Evolutionary conservation across 2,329 filamentous ascomycete species (phyloP), one percentile per base, ranked within the genome.

Genomic region (Metarhizium humberi): DNA sequence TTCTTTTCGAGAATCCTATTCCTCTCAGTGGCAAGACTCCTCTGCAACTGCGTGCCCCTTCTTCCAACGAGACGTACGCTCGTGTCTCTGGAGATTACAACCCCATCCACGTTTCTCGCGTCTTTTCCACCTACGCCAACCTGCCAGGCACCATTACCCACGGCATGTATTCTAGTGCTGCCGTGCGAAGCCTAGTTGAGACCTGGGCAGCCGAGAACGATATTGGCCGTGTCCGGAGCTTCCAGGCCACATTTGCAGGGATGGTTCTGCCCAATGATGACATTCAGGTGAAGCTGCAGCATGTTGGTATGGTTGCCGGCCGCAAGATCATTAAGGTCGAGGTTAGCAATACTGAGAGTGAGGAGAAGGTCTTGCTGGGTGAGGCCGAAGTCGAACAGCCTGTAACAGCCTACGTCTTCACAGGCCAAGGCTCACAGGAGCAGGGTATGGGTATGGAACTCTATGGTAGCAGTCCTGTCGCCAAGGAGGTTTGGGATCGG

Each of bases 381-480:
- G 92, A 97, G 74, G 94, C 94, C 30, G 94, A 99, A 73, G 90
- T 99, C 56, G 94, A 99, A 74, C 94, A 99, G 71, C 95, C 95
- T 7, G 90, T 94, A 38, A 95, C 92, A 2, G 87, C 94, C 5
- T 99, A 99, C 66, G 90, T 99, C 63, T 99, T 99, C 74, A 99
- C 95, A 60, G 94, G 94, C 55, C 94, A 99, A 73, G 94, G 94
- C 64, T 96, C 92, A 52, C 95, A 99, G 73, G 94, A 99, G 73
- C 94, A 99, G 72, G 94, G 94, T 59, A 99, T 99, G 94, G 94
- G 94, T 74, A 99, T 99, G 94, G 94, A 97, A 67, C 80, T 99
- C 52, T 99, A 99, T 71, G 87, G 81, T 66, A 95, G 87, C 79
- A 97, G 94, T 70, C 78, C 87, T 42, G 94, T 99, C 20, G 95